Conservation (phyloP, 345 rosid species). For the Euphorbia tirucalli region DNA sequence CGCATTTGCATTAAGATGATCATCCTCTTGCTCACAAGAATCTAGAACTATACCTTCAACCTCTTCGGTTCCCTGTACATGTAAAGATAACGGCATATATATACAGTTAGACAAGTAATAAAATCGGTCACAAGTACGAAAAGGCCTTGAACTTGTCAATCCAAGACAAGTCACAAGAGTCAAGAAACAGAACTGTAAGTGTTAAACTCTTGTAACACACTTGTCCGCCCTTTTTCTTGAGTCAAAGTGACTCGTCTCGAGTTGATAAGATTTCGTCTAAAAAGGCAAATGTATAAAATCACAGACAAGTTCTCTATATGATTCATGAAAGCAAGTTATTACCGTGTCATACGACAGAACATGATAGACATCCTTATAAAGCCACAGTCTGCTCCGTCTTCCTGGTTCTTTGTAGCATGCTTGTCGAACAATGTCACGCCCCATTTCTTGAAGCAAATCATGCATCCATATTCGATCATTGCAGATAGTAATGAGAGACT, state of each 20-base stretch:
- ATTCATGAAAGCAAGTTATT: neutral
- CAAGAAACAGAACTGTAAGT: neutral
- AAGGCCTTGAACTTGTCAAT: neutral
- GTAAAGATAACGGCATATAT: neutral
- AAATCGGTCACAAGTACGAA: neutral
- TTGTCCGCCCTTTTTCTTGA: neutral
- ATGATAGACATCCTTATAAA: slow-evolving; percentile 3
- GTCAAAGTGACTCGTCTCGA: neutral
- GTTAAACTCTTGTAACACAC: neutral
- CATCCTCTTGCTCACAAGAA: neutral
- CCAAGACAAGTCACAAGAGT: neutral
- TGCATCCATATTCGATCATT: slow-evolving; percentile 34
- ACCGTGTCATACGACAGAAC: slow-evolving; percentile 14
- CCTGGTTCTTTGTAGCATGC: slow-evolving; percentile 13
- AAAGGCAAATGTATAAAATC: no score
- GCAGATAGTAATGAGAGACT: slow-evolving; percentile 21
- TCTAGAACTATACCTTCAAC: slow-evolving; percentile 17
- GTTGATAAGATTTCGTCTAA: neutral
- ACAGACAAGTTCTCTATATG: neutral
- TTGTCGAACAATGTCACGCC: slow-evolving; percentile 27
- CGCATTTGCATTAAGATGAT: neutral
- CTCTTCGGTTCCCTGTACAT: slow-evolving; percentile 19
- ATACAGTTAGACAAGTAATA: neutral
- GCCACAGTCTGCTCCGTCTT: slow-evolving; percentile 16
- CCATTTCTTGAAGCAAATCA: slow-evolving; percentile 37